These are phyloP conservation scores for Psilocybe tampanensis DNA, from an alignment of 768 basidiomycete genomes.

Conservation along the genomic window DNA sequence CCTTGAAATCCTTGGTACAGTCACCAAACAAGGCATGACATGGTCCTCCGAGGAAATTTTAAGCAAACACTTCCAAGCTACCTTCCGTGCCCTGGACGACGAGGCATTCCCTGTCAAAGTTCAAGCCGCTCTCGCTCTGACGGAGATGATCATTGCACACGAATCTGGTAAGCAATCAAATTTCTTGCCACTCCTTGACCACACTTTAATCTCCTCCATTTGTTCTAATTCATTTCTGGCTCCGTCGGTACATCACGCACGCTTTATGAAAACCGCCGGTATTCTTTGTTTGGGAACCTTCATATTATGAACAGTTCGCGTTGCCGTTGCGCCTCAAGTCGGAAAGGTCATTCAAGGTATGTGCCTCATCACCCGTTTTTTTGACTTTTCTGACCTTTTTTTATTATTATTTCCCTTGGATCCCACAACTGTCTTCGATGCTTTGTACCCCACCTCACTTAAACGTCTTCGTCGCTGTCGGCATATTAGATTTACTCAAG, in stretches of 20 bases:
- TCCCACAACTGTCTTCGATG: not conserved
- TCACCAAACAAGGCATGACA: slow-evolving; percentile 67
- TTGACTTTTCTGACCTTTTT: not conserved
- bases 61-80: slow-evolving; percentile 62
- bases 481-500: slow-evolving; percentile 75
- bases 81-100: slow-evolving; percentile 74
- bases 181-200: not conserved
- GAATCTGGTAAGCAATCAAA: slow-evolving; percentile 52
- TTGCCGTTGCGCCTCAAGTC: slow-evolving; percentile 71
- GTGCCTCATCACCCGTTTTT: slow-evolving; percentile 11
- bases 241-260: not conserved
- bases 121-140: slow-evolving; percentile 79
- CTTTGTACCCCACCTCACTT: slow-evolving; percentile 8
- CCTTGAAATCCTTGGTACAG: slow-evolving; percentile 76
- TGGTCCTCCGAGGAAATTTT: slow-evolving; percentile 79
- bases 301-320: slow-evolving; percentile 50
- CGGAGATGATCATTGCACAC: slow-evolving; percentile 69
- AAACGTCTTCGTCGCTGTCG: not conserved
- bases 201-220: not conserved
- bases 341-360: slow-evolving; percentile 87
- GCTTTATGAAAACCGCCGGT: not conserved
- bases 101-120: slow-evolving; percentile 81
- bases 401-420: not conserved
- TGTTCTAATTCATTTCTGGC: not conserved
- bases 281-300: slow-evolving; percentile 2